phyloP scores from a whole-genome alignment of 495 filamentous ascomycete species.

The Achaetomiella virescens region DNA sequence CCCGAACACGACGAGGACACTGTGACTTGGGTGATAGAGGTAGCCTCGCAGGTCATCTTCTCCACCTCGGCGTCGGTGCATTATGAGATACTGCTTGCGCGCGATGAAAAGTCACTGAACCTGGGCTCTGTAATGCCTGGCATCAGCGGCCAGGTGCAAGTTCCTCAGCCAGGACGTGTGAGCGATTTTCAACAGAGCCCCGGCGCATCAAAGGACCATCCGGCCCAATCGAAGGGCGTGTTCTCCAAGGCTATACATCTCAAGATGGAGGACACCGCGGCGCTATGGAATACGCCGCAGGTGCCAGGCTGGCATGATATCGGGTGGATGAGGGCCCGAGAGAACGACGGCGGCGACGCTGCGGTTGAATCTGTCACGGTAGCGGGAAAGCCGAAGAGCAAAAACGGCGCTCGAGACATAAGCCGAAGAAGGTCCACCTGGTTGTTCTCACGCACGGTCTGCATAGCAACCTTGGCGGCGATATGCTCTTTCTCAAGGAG shows the following conservation, averaged over 20 bases:
- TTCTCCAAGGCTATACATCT: conserved; percentile 71
- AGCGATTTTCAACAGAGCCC: conserved; percentile 59
- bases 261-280: conserved; percentile 77
- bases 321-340: conserved; percentile 27
- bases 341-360: conserved; percentile 19
- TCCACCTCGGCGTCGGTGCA: conserved; percentile 81
- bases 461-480: conserved; percentile 92
- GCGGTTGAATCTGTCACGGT: conserved; percentile 13
- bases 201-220: conserved; percentile 36
- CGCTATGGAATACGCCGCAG: conserved; percentile 84
- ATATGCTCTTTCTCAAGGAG: conserved; percentile 97
- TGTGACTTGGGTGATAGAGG: conserved; percentile 85
- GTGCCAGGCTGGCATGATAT: conserved; percentile 58
- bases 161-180: conserved; percentile 57
- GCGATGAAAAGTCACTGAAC: conserved; percentile 76
- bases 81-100: conserved; percentile 78
- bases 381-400: conserved; percentile 6
- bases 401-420: conserved; percentile 21
- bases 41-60: conserved; percentile 87
- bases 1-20: conserved; percentile 40
- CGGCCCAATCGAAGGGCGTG: conserved; percentile 60
- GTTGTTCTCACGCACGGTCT: conserved; percentile 91
- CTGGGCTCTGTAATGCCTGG: conserved; percentile 52
- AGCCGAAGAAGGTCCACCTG: conserved; percentile 73
- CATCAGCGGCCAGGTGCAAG: conserved; percentile 37